phyloP scores from a whole-genome alignment of 768 basidiomycete species.

The Tricholoma flavovirens region DNA sequence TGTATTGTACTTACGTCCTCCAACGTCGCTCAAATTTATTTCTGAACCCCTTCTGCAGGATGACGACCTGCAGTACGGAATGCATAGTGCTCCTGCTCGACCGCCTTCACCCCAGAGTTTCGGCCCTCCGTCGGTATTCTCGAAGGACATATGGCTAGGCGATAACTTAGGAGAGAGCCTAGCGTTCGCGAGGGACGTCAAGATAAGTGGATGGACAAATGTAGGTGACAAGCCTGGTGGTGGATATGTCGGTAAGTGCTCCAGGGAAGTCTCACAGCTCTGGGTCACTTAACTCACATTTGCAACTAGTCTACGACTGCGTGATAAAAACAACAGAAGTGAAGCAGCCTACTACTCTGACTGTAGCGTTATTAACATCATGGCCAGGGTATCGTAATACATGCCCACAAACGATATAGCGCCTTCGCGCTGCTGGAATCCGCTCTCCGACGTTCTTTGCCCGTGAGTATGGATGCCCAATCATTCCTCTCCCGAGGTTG shows the following conservation, averaged over 20 bases:
- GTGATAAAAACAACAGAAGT: conserved; percentile 61
- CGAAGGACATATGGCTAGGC: conserved; percentile 63
- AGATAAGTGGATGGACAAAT: conserved; percentile 64
- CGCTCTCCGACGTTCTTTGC: conserved; percentile 44
- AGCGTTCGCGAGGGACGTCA: conserved; percentile 60
- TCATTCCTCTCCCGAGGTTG: not conserved
- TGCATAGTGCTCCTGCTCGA: conserved; percentile 12
- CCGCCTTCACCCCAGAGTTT: conserved; percentile 21
- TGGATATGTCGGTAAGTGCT: conserved; percentile 56
- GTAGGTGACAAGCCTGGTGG: conserved; percentile 62
- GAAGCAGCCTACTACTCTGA: not conserved
- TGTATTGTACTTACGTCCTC: conserved; percentile 22
- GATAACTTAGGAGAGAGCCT: conserved; percentile 51
- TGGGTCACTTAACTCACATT: not conserved
- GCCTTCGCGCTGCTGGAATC: conserved; percentile 53
- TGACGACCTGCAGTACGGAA: conserved; percentile 7
- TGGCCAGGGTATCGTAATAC: conserved; percentile 52
- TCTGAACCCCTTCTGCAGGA: conserved; percentile 7
- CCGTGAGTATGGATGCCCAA: conserved; percentile 31
- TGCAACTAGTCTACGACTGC: conserved; percentile 59
- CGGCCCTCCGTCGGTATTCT: conserved; percentile 52
- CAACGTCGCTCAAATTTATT: not conserved
- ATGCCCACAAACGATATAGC: conserved; percentile 62
- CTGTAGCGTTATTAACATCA: conserved; percentile 1
- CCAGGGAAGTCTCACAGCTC: not conserved